A percentile compares a stretch with the other conserved stretches of the same genome.
These are phyloP conservation scores for Sphaerosporella brunnea DNA, from an alignment of 495 filamentous ascomycete genomes.

Conservation along the genomic window DNA sequence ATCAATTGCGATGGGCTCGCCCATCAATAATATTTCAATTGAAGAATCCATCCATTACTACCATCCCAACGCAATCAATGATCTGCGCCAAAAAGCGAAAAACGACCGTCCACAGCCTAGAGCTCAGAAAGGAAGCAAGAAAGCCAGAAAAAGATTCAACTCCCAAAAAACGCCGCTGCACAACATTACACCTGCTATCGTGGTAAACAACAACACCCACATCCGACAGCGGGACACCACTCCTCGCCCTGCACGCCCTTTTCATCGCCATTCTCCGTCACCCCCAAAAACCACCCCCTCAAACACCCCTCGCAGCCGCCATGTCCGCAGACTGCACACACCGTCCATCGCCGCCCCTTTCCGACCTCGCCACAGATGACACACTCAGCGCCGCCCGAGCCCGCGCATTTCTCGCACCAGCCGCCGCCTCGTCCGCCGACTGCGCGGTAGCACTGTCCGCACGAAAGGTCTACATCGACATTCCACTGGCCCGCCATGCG, in stretches of 20 bases:
- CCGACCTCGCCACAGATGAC: slow-evolving; percentile 22
- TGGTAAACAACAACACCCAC: slow-evolving; percentile 24
- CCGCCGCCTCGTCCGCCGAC: slow-evolving; percentile 13
- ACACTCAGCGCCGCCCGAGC: slow-evolving; percentile 19
- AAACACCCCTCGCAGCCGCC: slow-evolving; percentile 23
- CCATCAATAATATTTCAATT: too few relatives aligned
- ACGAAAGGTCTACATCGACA: slow-evolving; percentile 16
- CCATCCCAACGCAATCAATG: too few relatives aligned
- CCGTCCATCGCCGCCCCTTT: slow-evolving; percentile 20
- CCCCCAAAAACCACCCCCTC: slow-evolving; percentile 23
- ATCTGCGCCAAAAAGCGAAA: too few relatives aligned
- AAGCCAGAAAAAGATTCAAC: too few relatives aligned
- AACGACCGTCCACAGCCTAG: too few relatives aligned
- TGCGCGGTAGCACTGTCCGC: slow-evolving; percentile 15
- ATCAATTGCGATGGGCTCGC: too few relatives aligned
- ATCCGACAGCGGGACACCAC: slow-evolving; percentile 20
- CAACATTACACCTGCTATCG: neutral
- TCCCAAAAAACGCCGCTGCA: too few relatives aligned
- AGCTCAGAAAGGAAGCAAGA: too few relatives aligned
- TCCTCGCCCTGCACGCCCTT: neutral
- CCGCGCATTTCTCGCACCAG: slow-evolving; percentile 21
- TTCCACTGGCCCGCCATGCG: slow-evolving; percentile 9
- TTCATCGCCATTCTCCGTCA: too few relatives aligned
- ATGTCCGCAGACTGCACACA: slow-evolving; percentile 21
- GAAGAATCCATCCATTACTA: too few relatives aligned